Conservation (phyloP, 140 eudicot species). For the Anethum foeniculum region DNA sequence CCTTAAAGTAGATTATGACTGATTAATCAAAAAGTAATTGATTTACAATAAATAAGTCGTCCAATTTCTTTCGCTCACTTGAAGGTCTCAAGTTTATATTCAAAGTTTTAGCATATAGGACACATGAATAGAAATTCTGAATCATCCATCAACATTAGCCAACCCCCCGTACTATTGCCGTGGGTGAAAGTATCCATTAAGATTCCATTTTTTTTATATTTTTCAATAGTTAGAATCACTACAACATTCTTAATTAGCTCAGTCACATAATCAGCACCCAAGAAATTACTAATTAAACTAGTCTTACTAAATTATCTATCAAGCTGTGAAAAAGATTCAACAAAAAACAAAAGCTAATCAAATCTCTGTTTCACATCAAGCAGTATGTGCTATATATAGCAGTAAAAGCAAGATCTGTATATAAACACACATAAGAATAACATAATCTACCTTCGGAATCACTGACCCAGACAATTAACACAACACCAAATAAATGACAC, state of each 20-base stretch:
- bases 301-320: no score
- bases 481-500: neutral
- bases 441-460: neutral
- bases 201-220: no score
- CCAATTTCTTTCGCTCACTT: neutral
- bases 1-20: neutral
- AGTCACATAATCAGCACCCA: neutral
- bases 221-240: neutral
- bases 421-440: neutral
- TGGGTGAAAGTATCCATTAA: neutral
- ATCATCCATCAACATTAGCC: no score
- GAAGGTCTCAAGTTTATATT: neutral
- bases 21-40: neutral
- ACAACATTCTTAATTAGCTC: neutral
- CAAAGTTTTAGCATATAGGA: neutral
- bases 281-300: neutral
- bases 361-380: no score
- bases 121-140: no score
- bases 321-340: no score
- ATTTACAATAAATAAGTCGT: neutral
- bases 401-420: neutral
- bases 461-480: neutral
- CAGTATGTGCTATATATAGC: neutral
- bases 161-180: neutral
- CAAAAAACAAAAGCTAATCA: no score